phyloP scores from a whole-genome alignment of 1,284 basidiomycete species.

The Naganishia albida region DNA sequence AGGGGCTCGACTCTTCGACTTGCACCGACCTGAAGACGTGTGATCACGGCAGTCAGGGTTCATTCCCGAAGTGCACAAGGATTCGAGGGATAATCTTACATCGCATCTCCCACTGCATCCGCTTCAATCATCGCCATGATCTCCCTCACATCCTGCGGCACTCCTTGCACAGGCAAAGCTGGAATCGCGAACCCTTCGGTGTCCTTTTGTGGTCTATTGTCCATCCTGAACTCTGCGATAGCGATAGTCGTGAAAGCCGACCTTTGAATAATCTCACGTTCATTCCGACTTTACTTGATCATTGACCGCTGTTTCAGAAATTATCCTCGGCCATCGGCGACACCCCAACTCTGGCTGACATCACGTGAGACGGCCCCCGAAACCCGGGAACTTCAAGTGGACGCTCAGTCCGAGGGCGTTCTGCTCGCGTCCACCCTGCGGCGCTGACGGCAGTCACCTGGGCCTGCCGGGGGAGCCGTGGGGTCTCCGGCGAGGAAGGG shows the following conservation, averaged over 20 bases:
- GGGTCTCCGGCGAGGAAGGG: too few relatives aligned
- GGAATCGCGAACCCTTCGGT: constrained; percentile 23
- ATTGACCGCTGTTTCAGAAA: constrained; percentile 5
- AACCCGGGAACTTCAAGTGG: too few relatives aligned
- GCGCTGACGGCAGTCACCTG: too few relatives aligned
- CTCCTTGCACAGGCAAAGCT: constrained; percentile 27
- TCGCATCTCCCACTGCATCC: constrained; percentile 14
- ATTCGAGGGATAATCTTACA: not conserved
- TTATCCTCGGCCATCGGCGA: constrained; percentile 26
- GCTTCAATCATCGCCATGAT: constrained; percentile 49
- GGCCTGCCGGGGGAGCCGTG: too few relatives aligned
- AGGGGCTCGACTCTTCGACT: too few relatives aligned
- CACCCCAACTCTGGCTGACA: not conserved
- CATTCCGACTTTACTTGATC: not conserved
- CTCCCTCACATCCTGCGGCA: constrained; percentile 47
- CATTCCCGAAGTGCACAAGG: too few relatives aligned
- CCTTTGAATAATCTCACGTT: not conserved
- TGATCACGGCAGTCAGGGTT: too few relatives aligned
- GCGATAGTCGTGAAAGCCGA: not conserved
- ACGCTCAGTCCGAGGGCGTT: too few relatives aligned
- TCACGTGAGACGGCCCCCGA: too few relatives aligned
- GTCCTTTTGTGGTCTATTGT: not conserved
- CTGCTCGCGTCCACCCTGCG: too few relatives aligned
- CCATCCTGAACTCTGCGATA: not conserved
- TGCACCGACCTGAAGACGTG: not conserved